A percentile compares a stretch with the other conserved stretches of the same genome.
These are phyloP conservation scores for Amesomyces nigricolor DNA, from an alignment of 2,329 filamentous ascomycete species.

Conservation along the genomic window DNA sequence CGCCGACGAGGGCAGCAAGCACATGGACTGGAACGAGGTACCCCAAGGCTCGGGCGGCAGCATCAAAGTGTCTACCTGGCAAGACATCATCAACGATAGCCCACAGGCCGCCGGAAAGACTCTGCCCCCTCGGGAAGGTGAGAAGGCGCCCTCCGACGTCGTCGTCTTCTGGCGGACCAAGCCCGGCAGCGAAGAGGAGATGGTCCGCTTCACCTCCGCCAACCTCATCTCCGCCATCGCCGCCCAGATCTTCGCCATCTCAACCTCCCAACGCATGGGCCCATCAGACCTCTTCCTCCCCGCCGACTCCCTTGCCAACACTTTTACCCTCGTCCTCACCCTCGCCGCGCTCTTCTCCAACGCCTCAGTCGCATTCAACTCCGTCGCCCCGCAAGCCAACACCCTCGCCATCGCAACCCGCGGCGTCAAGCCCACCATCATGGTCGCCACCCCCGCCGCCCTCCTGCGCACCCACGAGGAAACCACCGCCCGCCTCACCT, in stretches of 20 bases:
- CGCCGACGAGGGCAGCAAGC: slow-evolving; percentile 80
- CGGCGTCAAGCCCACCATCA: slow-evolving; percentile 72
- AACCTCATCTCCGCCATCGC: slow-evolving; percentile 88
- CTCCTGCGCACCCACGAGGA: slow-evolving; percentile 62
- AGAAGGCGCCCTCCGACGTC: slow-evolving; percentile 48
- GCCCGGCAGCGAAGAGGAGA: slow-evolving; percentile 51
- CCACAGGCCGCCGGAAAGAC: slow-evolving; percentile 53
- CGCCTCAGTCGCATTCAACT: slow-evolving; percentile 80
- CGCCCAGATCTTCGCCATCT: slow-evolving; percentile 69
- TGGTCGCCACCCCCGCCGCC: slow-evolving; percentile 71
- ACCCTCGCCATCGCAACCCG: slow-evolving; percentile 69
- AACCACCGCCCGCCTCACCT: slow-evolving; percentile 49
- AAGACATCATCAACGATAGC: slow-evolving; percentile 73
- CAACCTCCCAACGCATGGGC: slow-evolving; percentile 65
- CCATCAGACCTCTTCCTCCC: slow-evolving; percentile 78
- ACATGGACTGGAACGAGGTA: slow-evolving; percentile 93
- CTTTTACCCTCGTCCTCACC: slow-evolving; percentile 73
- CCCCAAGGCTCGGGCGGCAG: slow-evolving; percentile 69
- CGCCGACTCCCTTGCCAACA: slow-evolving; percentile 72
- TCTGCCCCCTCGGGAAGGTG: slow-evolving; percentile 58
- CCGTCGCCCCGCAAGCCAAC: slow-evolving; percentile 68
- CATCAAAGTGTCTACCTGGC: slow-evolving; percentile 85
- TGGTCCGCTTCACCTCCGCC: slow-evolving; percentile 73
- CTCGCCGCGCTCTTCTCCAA: slow-evolving; percentile 80
- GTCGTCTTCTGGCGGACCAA: slow-evolving; percentile 62